Conservation (phyloP, 345 rosid species). For the Heritiera littoralis region DNA sequence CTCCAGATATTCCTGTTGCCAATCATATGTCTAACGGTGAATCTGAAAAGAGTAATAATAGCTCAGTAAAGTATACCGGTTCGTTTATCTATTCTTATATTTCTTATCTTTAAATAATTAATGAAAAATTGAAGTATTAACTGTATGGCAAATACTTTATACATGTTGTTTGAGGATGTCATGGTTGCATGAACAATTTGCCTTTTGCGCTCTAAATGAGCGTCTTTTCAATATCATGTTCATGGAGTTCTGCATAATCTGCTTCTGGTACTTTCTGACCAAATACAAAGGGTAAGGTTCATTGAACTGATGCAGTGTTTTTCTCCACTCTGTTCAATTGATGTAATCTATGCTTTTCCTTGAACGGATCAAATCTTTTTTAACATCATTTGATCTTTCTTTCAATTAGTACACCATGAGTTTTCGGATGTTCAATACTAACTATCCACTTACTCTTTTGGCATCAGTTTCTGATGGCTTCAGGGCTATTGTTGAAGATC, state of each 20-base stretch:
- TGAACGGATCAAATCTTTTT: neutral
- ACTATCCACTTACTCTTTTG: neutral
- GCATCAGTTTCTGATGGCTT: neutral
- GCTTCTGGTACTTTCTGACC: neutral
- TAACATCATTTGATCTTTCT: neutral
- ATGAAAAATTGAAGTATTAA: neutral
- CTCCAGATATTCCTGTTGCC: slow-evolving; percentile 26
- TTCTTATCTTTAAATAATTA: neutral
- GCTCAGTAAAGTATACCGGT: slow-evolving; percentile 48
- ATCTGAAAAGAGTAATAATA: slow-evolving; percentile 39
- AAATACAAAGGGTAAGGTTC: slow-evolving; percentile 8
- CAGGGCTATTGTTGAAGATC: slow-evolving; percentile 37
- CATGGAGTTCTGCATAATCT: neutral
- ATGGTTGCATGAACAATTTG: neutral
- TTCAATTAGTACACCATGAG: neutral
- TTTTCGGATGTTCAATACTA: neutral
- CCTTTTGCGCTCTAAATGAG: neutral
- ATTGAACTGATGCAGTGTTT: neutral
- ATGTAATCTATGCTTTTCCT: neutral
- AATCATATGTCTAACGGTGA: slow-evolving; percentile 26
- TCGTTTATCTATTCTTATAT: slow-evolving; percentile 27
- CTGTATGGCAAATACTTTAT: neutral
- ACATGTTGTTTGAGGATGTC: no score
- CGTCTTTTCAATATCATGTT: neutral
- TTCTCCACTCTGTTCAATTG: neutral